Evolutionary conservation across 73 alveolate genomes (phyloP).

Genomic region (Tetrahymena elliotti): DNA sequence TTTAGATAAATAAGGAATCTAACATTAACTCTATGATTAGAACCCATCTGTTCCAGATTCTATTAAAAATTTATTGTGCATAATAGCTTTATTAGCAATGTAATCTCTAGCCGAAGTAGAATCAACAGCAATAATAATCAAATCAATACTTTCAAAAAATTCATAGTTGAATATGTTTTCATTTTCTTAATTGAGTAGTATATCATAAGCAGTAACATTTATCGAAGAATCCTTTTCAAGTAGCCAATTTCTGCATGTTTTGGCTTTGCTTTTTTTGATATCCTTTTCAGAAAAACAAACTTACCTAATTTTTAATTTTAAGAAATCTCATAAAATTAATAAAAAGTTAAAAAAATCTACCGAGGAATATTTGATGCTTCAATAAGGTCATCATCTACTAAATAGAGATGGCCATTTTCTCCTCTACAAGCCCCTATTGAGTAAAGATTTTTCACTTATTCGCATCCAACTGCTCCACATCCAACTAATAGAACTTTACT

Average conservation of each 20-base stretch:
- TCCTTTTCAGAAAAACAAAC: neutral
- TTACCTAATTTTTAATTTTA: neutral
- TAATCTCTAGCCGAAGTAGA: neutral
- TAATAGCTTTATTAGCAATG: neutral
- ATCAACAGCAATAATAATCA: neutral
- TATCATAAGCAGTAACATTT: neutral
- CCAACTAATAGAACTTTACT: neutral
- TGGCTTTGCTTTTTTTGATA: neutral
- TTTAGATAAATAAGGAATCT: neutral
- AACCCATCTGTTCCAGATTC: neutral
- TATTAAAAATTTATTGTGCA: neutral
- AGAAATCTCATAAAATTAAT: neutral
- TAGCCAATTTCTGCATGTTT: neutral
- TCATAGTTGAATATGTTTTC: neutral
- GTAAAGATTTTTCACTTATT: neutral
- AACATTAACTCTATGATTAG: neutral
- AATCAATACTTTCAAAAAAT: neutral
- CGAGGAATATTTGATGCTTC: neutral
- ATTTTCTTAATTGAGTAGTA: neutral
- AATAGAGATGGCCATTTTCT: neutral
- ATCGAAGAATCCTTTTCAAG: neutral
- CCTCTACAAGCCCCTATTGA: neutral
- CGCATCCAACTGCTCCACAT: neutral
- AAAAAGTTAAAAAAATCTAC: neutral
- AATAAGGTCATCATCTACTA: neutral